These are phyloP conservation scores for Datura wrightii DNA, from an alignment of 257 asterid species.

Conservation along the genomic window DNA sequence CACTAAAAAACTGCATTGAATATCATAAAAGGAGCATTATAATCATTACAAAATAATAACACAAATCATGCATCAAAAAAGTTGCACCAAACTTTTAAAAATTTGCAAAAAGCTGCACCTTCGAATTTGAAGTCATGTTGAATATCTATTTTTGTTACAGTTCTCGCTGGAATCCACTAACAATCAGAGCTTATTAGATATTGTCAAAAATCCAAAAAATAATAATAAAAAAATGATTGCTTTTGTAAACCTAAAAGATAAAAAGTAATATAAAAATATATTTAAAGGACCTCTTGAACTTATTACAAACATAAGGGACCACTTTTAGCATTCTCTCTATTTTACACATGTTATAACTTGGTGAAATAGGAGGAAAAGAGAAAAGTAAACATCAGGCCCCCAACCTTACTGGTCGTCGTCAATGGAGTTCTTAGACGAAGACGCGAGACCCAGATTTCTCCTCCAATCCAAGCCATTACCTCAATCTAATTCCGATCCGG, in stretches of 20 bases:
- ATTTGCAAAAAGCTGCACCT: too few species aligned
- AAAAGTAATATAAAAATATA: too few species aligned
- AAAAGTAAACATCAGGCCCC: neutral
- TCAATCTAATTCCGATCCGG: constrained; percentile 38
- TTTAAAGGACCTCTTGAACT: neutral
- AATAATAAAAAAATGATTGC: neutral
- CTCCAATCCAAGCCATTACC: constrained; percentile 67
- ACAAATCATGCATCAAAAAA: too few species aligned
- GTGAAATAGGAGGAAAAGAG: neutral
- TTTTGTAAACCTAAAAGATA: too few species aligned
- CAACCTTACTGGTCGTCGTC: neutral
- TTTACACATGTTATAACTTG: neutral
- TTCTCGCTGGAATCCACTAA: neutral
- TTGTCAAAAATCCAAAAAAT: too few species aligned
- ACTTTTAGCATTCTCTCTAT: neutral
- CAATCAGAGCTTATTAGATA: neutral
- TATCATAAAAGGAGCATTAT: too few species aligned
- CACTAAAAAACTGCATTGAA: too few species aligned
- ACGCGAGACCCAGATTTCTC: constrained; percentile 76
- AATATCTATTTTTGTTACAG: neutral
- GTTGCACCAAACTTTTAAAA: too few species aligned
- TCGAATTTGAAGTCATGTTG: too few species aligned
- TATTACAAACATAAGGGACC: neutral
- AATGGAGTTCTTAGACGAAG: constrained; percentile 94
- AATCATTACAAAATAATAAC: too few species aligned